Conservation (phyloP, 306 rosid species). For the Psophocarpus tetragonolobus region DNA sequence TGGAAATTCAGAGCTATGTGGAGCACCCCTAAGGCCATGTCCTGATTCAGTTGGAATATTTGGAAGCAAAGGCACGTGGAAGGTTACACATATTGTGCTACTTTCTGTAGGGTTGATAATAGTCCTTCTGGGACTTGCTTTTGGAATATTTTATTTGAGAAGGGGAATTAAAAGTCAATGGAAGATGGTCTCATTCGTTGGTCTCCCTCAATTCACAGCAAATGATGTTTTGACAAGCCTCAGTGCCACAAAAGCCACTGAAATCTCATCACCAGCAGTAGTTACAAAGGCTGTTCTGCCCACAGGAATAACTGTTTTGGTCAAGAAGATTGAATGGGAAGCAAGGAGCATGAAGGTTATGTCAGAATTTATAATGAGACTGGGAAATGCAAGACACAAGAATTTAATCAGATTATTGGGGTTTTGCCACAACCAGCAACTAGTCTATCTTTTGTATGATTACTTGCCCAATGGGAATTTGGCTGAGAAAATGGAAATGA, state of each 20-base stretch:
- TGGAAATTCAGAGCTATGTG: conserved; percentile 88
- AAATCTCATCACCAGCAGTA: conserved; percentile 44
- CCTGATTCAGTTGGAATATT: conserved; percentile 56
- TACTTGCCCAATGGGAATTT: conserved; percentile 77
- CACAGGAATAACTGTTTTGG: conserved; percentile 81
- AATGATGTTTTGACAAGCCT: conserved; percentile 78
- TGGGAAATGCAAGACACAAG: conserved; percentile 78
- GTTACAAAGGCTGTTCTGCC: conserved; percentile 79
- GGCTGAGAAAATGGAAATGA: conserved; percentile 65
- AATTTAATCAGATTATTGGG: conserved; percentile 70
- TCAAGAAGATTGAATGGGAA: conserved; percentile 78
- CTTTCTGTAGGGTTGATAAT: conserved; percentile 55
- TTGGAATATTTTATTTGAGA: conserved; percentile 51
- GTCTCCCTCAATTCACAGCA: conserved; percentile 86
- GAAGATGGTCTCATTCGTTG: conserved; percentile 83
- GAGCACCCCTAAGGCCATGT: conserved; percentile 74
- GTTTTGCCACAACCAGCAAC: conserved; percentile 72
- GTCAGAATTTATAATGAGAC: conserved; percentile 52
- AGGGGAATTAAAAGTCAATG: conserved; percentile 56
- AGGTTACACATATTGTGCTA: conserved; percentile 54
- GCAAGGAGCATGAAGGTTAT: conserved; percentile 46
- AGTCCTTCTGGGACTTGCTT: conserved; percentile 50
- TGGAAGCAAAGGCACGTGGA: conserved; percentile 56
- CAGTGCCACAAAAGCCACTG: conserved; percentile 50
- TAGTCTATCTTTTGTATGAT: conserved; percentile 78